Percentiles rank a stretch among this genome's conserved stretches.
These are phyloP conservation scores for Solanum hybrid DNA, from an alignment of 305 asterid species.

Conservation along the genomic window DNA sequence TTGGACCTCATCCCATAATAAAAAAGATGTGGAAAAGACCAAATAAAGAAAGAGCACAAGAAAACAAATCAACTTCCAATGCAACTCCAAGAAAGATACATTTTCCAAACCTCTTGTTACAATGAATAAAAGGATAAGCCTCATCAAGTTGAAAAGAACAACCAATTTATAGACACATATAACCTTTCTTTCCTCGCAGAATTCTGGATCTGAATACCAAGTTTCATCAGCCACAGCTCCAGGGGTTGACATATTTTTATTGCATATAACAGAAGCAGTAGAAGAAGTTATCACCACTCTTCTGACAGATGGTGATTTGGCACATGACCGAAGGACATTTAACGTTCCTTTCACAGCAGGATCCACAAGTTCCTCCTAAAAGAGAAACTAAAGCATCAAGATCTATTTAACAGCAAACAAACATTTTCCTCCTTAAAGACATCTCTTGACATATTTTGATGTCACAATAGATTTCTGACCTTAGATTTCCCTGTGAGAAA, in stretches of 20 bases:
- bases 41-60: background rate
- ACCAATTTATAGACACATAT: background rate
- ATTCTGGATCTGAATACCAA: slow-evolving; percentile 40
- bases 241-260: slow-evolving; percentile 31
- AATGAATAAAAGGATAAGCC: no score
- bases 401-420: background rate
- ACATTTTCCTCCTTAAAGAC: slow-evolving; percentile 16
- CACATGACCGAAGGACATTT: slow-evolving; percentile 35
- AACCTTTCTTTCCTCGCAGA: slow-evolving; percentile 35
- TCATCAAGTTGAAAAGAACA: background rate
- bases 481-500: background rate
- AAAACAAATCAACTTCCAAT: background rate
- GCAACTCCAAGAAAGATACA: background rate
- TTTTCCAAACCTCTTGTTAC: background rate
- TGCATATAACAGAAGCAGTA: slow-evolving; percentile 32
- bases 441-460: background rate
- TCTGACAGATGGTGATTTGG: slow-evolving; percentile 37
- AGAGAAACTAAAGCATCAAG: background rate
- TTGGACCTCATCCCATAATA: background rate
- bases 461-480: background rate
- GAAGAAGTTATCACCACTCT: slow-evolving; percentile 52
- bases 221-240: slow-evolving; percentile 45
- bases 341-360: slow-evolving; percentile 41
- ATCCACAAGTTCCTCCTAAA: slow-evolving; percentile 26
- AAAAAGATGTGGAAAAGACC: background rate